Evolutionary conservation across 805 yeast genomes (phyloP).

Genomic region (Starmerella khaoyaiensis): DNA sequence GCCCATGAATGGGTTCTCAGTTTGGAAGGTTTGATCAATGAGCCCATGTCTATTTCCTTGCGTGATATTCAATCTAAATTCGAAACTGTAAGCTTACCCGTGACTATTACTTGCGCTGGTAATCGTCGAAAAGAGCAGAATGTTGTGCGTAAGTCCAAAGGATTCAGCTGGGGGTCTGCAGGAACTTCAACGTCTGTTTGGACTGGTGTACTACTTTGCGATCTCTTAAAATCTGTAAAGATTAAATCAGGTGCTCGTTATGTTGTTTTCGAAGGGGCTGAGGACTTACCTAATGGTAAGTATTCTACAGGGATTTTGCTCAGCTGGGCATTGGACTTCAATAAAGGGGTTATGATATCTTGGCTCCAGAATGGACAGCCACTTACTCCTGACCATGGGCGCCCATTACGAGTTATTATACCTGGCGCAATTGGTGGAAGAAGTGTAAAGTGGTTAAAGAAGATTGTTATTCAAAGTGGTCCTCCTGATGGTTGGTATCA

Average conservation of each 20-base stretch:
- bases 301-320: slow-evolving; percentile 29
- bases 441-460: slow-evolving; percentile 31
- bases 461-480: slow-evolving; percentile 24
- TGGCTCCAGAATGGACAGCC: slow-evolving; percentile 30
- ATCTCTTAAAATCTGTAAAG: slow-evolving; percentile 23
- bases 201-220: slow-evolving; percentile 29
- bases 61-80: slow-evolving; percentile 23
- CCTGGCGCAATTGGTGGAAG: slow-evolving; percentile 34
- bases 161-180: slow-evolving; percentile 31
- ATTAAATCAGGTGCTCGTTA: slow-evolving; percentile 26
- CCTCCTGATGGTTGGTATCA: slow-evolving; percentile 32
- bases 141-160: slow-evolving; percentile 28
- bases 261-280: slow-evolving; percentile 30
- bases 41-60: slow-evolving; percentile 23
- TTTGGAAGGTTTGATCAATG: slow-evolving; percentile 27
- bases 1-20: slow-evolving; percentile 26
- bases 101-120: slow-evolving; percentile 31
- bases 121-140: slow-evolving; percentile 30
- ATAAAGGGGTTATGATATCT: slow-evolving; percentile 27
- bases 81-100: slow-evolving; percentile 28
- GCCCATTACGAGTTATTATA: slow-evolving; percentile 28
- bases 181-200: slow-evolving; percentile 29
- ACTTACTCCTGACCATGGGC: slow-evolving; percentile 30
- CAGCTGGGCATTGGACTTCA: slow-evolving; percentile 28
- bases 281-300: slow-evolving; percentile 18